These are phyloP conservation scores for Ophiostoma montium DNA, from an alignment of 2,329 filamentous ascomycete genomes.

Conservation along the genomic window DNA sequence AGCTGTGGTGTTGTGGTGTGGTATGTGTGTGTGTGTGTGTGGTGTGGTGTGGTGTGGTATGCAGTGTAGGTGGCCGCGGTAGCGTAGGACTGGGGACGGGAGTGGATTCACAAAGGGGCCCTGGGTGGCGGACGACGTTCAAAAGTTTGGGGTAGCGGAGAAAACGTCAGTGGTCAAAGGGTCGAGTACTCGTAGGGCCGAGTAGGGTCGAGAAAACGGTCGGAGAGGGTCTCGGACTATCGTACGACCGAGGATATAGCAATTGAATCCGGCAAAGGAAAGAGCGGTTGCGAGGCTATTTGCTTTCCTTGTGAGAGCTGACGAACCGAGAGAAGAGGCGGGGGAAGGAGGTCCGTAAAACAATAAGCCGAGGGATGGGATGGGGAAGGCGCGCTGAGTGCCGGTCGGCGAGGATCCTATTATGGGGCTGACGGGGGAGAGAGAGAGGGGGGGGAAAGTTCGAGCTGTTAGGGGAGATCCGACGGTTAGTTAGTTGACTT, in stretches of 20 bases:
- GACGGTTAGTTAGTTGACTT: too few species aligned
- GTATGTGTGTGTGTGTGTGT: constrained; percentile 1
- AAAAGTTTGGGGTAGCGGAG: constrained; percentile 8
- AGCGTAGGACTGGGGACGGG: constrained; percentile 8
- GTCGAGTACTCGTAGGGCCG: too few species aligned
- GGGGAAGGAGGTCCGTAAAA: not conserved
- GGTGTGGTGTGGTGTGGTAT: not conserved
- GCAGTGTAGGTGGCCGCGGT: not conserved
- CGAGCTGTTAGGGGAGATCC: too few species aligned
- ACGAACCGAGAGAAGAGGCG: not conserved
- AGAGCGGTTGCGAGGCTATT: not conserved
- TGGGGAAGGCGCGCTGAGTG: too few species aligned
- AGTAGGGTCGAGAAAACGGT: too few species aligned
- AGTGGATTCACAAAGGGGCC: not conserved
- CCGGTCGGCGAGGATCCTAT: too few species aligned
- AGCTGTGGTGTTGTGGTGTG: not conserved
- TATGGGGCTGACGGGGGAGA: too few species aligned
- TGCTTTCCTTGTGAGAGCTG: not conserved
- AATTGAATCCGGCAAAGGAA: not conserved
- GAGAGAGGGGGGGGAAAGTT: too few species aligned
- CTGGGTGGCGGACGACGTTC: constrained; percentile 1
- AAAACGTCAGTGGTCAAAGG: not conserved
- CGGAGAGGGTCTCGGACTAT: constrained; percentile 9
- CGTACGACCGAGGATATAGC: constrained; percentile 9
- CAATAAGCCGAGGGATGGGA: too few species aligned